These are phyloP conservation scores for Hericium coralloides DNA, from an alignment of 768 basidiomycete species.

Conservation along the genomic window DNA sequence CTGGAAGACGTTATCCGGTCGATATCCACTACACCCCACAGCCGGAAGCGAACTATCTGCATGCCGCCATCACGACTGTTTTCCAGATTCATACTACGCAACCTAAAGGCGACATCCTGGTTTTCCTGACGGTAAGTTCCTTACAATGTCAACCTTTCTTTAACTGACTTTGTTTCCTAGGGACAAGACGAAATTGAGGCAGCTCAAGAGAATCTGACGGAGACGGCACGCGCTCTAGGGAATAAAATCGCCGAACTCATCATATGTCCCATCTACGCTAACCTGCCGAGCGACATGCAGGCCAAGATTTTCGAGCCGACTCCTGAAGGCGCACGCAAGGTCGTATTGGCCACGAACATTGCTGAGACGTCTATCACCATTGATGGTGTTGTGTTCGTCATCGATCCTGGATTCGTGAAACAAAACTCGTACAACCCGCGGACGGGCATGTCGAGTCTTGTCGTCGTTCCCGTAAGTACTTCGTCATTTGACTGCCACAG, in stretches of 20 bases:
- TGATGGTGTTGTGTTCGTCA: conserved; percentile 98
- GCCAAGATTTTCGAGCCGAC: conserved; percentile 99
- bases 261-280: conserved; percentile 97
- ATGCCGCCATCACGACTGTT: conserved; percentile 96
- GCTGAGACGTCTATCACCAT: conserved; percentile 99
- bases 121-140: conserved; percentile 81
- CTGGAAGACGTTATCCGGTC: conserved; percentile 94
- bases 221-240: conserved; percentile 89
- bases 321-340: conserved; percentile 91
- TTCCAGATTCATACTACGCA: conserved; percentile 99
- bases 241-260: conserved; percentile 95
- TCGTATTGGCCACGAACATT: conserved; percentile 97
- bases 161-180: conserved; percentile 26
- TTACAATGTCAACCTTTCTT: background rate
- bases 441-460: conserved; percentile 95
- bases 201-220: conserved; percentile 90
- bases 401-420: conserved; percentile 98
- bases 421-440: conserved; percentile 98
- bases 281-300: conserved; percentile 99
- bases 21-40: conserved; percentile 99
- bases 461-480: conserved; percentile 82
- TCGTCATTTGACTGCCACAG: background rate
- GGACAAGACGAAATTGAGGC: conserved; percentile 99
- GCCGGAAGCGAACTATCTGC: conserved; percentile 97
- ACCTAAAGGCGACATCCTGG: conserved; percentile 93